A percentile compares a stretch with the other conserved stretches of the same genome.
phyloP scores from a whole-genome alignment of 1,139 yeast species.

The Scheffersomyces stambukii region DNA sequence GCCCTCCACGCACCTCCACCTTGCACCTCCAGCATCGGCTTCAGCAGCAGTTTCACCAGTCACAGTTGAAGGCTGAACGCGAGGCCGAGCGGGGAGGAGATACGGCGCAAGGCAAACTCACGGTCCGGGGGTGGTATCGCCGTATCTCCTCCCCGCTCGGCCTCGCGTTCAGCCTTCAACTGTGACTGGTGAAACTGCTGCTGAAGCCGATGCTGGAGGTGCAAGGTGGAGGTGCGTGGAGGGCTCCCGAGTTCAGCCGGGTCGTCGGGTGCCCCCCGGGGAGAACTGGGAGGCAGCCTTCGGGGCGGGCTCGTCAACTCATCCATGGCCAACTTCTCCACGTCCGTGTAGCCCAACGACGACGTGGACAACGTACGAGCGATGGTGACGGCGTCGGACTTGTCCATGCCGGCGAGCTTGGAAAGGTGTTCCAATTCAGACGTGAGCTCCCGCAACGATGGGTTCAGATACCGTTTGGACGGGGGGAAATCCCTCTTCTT shows the following conservation, averaged over 20 bases:
- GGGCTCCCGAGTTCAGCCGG: conserved; percentile 3
- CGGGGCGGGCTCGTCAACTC: conserved; percentile 17
- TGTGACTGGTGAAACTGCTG: conserved; percentile 12
- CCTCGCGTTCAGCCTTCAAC: conserved; percentile 8
- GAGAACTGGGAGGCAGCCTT: conserved; percentile 3
- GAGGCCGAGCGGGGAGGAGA: conserved; percentile 10
- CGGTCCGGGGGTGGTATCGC: conserved; percentile 1
- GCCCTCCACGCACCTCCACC: conserved; percentile 2
- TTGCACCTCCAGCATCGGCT: conserved; percentile 11
- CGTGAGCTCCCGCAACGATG: conserved; percentile 65
- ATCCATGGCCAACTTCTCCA: conserved; percentile 45
- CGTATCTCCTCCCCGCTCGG: conserved; percentile 7
- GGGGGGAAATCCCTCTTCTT: no score
- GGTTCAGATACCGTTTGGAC: conserved; percentile 32
- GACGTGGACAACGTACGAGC: conserved; percentile 67
- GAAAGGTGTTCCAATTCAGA: conserved; percentile 63
- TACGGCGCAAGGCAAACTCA: conserved; percentile 1
- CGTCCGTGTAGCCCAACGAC: conserved; percentile 53
- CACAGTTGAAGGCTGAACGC: conserved; percentile 8
- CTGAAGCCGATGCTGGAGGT: conserved; percentile 15
- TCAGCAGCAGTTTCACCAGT: conserved; percentile 14
- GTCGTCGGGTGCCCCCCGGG: conserved; percentile 1
- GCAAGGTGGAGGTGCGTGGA: conserved; percentile 9
- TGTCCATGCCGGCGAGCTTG: conserved; percentile 67
- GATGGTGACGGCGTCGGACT: conserved; percentile 68